Conservation (phyloP, 768 basidiomycete genomes). For the Trametes elegans region DNA sequence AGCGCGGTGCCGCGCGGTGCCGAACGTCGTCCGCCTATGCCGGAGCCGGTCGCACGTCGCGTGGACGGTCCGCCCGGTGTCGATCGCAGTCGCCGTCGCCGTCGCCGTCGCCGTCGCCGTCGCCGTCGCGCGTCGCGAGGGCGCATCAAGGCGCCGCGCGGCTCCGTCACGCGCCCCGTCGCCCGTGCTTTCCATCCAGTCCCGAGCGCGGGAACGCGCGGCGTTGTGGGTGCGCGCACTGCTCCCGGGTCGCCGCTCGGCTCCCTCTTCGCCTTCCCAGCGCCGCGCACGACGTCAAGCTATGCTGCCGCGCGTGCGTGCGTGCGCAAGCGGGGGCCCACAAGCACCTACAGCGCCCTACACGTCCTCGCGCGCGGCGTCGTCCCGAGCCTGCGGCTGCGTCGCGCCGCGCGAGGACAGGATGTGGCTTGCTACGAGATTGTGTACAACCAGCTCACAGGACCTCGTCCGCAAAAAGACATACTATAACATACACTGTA, state of each 20-base stretch:
- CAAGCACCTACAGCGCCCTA: conserved; percentile 10
- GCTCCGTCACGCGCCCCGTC: neutral
- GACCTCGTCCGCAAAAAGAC: neutral
- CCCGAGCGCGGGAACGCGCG: too few relatives aligned
- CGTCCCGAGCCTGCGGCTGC: too few relatives aligned
- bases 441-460: neutral
- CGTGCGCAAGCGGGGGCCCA: neutral
- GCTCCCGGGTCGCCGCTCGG: neutral
- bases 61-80: too few relatives aligned
- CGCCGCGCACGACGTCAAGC: neutral
- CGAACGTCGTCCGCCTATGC: too few relatives aligned
- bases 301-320: neutral
- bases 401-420: too few relatives aligned
- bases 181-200: neutral
- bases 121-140: neutral
- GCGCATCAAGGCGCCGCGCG: neutral
- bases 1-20: too few relatives aligned
- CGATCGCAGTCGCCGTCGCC: too few relatives aligned
- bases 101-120: too few relatives aligned
- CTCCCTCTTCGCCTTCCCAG: neutral
- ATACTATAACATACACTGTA: neutral
- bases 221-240: neutral
- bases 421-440: too few relatives aligned
- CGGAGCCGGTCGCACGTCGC: too few relatives aligned
- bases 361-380: too few relatives aligned